Evolutionary conservation across 2,329 filamentous ascomycete species (phyloP).

Genomic region (Bimuria novae-zelandiae): DNA sequence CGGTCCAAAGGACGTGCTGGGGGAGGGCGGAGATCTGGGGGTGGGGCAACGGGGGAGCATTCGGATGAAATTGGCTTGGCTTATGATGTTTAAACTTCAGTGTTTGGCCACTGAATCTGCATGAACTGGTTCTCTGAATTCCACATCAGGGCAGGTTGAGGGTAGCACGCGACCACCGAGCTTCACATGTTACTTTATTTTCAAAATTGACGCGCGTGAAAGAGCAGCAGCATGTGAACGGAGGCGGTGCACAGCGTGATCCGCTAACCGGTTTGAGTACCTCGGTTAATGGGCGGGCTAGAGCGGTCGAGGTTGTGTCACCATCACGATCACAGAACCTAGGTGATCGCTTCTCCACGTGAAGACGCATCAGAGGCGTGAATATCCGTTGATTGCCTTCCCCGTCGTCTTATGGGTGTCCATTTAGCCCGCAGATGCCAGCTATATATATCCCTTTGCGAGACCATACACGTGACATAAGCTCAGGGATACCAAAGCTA

Average conservation of each 20-base stretch:
- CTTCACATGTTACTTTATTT: conserved; percentile 36
- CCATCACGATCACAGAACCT: conserved; percentile 7
- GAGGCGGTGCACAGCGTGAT: neutral
- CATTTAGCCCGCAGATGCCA: neutral
- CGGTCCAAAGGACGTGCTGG: conserved; percentile 38
- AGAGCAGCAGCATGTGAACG: conserved; percentile 33
- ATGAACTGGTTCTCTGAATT: too few species aligned
- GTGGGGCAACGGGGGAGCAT: conserved; percentile 30
- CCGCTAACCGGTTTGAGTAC: conserved; percentile 4
- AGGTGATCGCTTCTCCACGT: neutral
- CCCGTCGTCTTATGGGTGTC: neutral
- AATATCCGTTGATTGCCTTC: too few species aligned
- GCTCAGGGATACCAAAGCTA: conserved; percentile 13
- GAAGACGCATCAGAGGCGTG: too few species aligned
- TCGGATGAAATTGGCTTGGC: too few species aligned
- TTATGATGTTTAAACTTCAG: too few species aligned
- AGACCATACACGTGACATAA: conserved; percentile 31
- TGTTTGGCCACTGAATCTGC: too few species aligned
- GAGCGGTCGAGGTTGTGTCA: conserved; percentile 8
- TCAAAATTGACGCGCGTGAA: conserved; percentile 9
- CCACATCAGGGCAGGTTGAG: neutral
- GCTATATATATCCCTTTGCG: conserved; percentile 35
- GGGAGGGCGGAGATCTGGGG: conserved; percentile 28
- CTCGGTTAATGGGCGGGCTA: conserved; percentile 1
- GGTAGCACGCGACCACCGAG: conserved; percentile 27